phyloP scores from a whole-genome alignment of 108 stramenopile genomes.

The Conticribra weissflogii region DNA sequence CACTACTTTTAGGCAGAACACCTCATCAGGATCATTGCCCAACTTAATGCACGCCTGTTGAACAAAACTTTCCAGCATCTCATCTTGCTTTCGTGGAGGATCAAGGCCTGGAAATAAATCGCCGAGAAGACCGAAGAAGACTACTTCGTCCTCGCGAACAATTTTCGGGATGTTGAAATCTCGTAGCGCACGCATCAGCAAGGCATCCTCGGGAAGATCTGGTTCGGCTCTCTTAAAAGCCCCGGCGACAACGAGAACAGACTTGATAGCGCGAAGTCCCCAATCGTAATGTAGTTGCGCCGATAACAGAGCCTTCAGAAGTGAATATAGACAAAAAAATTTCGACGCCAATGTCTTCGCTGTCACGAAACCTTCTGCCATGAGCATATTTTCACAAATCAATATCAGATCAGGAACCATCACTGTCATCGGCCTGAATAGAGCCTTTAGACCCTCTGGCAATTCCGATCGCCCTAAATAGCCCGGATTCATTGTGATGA shows the following conservation, averaged over 20 bases:
- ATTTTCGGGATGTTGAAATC: conserved; percentile 70
- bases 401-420: conserved; percentile 81
- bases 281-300: conserved; percentile 81
- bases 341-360: conserved; percentile 71
- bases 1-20: conserved; percentile 52
- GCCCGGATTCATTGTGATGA: conserved; percentile 86
- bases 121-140: conserved; percentile 70
- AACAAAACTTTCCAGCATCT: conserved; percentile 39
- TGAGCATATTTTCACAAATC: conserved; percentile 82
- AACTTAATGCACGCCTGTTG: conserved; percentile 48
- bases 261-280: conserved; percentile 81
- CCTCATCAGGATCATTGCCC: conserved; percentile 63
- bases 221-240: conserved; percentile 66
- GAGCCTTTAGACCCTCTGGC: conserved; percentile 76
- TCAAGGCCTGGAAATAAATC: conserved; percentile 65
- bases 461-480: conserved; percentile 77
- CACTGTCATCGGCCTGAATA: conserved; percentile 82
- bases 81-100: conserved; percentile 54
- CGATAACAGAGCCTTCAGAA: conserved; percentile 65
- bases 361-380: conserved; percentile 71
- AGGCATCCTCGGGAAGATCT: conserved; percentile 39
- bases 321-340: conserved; percentile 71
- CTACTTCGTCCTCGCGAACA: conserved; percentile 53
- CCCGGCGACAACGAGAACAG: conserved; percentile 74
- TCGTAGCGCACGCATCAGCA: conserved; percentile 58